These are phyloP conservation scores for Phaeophleospora eucalypticola DNA, from an alignment of 2,329 filamentous ascomycete species.

Conservation along the genomic window DNA sequence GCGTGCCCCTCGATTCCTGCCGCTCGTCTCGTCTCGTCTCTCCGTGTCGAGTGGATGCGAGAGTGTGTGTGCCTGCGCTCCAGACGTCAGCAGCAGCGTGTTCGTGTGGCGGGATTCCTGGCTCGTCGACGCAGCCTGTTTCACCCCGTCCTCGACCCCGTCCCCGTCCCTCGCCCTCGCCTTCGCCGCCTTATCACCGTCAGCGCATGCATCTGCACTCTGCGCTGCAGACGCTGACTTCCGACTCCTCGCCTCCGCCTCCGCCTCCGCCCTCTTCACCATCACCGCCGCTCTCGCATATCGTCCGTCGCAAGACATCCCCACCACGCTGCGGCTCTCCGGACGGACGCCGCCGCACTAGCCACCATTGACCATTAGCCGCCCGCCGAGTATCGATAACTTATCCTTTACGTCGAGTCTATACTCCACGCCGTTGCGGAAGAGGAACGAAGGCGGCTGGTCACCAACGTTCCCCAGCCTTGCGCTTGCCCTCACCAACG, in stretches of 20 bases:
- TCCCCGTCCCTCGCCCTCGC: not conserved
- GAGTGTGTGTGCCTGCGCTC: no score
- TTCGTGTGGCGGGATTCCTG: no score
- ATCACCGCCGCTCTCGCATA: not conserved
- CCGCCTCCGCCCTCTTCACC: not conserved
- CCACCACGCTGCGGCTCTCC: not conserved
- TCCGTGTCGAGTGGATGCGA: no score
- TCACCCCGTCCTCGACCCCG: not conserved
- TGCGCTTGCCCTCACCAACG: conserved; percentile 4
- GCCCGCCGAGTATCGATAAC: no score
- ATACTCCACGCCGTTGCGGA: no score
- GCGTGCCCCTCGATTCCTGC: no score
- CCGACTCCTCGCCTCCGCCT: not conserved
- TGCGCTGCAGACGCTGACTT: not conserved
- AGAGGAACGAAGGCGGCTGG: no score
- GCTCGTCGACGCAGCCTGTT: no score
- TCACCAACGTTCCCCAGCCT: conserved; percentile 16
- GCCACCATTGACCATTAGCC: conserved; percentile 1
- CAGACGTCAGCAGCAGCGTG: no score
- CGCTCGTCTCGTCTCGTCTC: no score
- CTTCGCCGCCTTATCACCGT: not conserved
- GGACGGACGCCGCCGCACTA: not conserved
- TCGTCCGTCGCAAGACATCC: conserved; percentile 2
- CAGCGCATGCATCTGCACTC: not conserved
- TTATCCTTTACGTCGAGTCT: conserved; percentile 1